These are phyloP conservation scores for Dactylellina drechsleri DNA, from an alignment of 2,329 filamentous ascomycete genomes.

Conservation along the genomic window DNA sequence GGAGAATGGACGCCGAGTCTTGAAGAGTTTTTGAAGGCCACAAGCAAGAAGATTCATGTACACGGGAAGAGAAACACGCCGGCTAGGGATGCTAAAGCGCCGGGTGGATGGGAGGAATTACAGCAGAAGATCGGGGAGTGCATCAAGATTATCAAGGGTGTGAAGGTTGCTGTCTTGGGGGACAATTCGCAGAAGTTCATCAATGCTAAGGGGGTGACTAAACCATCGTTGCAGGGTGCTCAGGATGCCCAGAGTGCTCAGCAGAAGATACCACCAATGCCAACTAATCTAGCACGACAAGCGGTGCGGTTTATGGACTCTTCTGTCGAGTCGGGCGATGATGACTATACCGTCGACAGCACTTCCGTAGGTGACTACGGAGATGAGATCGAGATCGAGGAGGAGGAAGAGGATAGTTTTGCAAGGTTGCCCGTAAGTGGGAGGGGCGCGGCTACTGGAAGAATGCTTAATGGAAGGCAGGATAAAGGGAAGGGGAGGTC, in stretches of 20 bases:
- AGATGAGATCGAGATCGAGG: slow-evolving; percentile 17
- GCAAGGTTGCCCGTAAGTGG: neutral
- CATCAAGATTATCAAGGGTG: slow-evolving; percentile 53
- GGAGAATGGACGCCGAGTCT: slow-evolving; percentile 56
- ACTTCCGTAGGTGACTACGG: too few species aligned
- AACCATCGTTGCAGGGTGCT: too few species aligned
- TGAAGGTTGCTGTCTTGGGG: slow-evolving; percentile 41
- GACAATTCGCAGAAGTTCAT: slow-evolving; percentile 39
- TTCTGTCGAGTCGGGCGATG: neutral
- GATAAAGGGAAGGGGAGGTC: slow-evolving; percentile 1
- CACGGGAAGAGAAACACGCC: slow-evolving; percentile 6
- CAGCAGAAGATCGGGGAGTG: slow-evolving; percentile 54
- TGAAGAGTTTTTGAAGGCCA: slow-evolving; percentile 48
- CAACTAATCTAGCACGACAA: too few species aligned
- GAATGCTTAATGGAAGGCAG: neutral
- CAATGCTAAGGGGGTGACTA: neutral
- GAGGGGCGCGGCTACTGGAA: neutral
- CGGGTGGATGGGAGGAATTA: slow-evolving; percentile 57
- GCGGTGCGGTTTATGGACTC: neutral
- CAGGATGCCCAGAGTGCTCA: too few species aligned
- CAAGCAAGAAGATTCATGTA: slow-evolving; percentile 41
- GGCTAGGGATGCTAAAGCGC: slow-evolving; percentile 12
- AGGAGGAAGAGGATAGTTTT: slow-evolving; percentile 31
- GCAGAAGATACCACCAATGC: too few species aligned
- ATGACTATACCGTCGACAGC: neutral